Evolutionary conservation across 768 basidiomycete species (phyloP).

Genomic region (Mycena alexandri): DNA sequence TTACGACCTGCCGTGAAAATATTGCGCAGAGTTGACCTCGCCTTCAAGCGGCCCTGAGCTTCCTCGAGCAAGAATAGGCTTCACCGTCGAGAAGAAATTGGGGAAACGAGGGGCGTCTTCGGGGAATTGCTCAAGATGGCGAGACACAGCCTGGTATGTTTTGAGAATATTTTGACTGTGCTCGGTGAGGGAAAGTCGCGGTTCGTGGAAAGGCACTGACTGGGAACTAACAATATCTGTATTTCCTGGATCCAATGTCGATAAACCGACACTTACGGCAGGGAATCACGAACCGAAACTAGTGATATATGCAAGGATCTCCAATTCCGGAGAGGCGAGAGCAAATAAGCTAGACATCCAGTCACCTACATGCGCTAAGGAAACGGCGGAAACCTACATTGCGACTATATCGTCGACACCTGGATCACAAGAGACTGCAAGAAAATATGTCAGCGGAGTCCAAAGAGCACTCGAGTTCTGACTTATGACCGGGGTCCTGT

Average conservation of each 20-base stretch:
- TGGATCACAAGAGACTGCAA: constrained; percentile 85
- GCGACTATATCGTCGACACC: constrained; percentile 88
- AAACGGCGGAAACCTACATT: constrained; percentile 61
- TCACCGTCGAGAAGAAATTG: constrained; percentile 64
- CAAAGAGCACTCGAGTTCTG: constrained; percentile 40
- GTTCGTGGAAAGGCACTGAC: constrained; percentile 54
- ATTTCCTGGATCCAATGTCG: constrained; percentile 69
- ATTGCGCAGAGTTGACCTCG: constrained; percentile 79
- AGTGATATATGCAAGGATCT: constrained; percentile 77
- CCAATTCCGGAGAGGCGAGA: constrained; percentile 84
- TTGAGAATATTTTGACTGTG: constrained; percentile 80
- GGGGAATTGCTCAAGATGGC: constrained; percentile 69
- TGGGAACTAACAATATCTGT: constrained; percentile 72
- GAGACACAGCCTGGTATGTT: constrained; percentile 75
- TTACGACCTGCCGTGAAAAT: constrained; percentile 82
- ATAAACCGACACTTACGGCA: neutral
- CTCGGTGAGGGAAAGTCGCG: neutral
- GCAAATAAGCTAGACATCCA: constrained; percentile 72
- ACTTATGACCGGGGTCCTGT: constrained; percentile 76
- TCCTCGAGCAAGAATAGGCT: constrained; percentile 76
- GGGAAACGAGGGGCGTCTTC: constrained; percentile 68
- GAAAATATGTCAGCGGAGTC: constrained; percentile 6
- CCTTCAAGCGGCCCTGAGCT: constrained; percentile 77
- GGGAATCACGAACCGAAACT: constrained; percentile 74
- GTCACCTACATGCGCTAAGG: constrained; percentile 13